A percentile compares a stretch with the other conserved stretches of the same genome.
Evolutionary conservation across 1,139 yeast genomes (phyloP).

Genomic region (Protomyces arabidopsidicola): DNA sequence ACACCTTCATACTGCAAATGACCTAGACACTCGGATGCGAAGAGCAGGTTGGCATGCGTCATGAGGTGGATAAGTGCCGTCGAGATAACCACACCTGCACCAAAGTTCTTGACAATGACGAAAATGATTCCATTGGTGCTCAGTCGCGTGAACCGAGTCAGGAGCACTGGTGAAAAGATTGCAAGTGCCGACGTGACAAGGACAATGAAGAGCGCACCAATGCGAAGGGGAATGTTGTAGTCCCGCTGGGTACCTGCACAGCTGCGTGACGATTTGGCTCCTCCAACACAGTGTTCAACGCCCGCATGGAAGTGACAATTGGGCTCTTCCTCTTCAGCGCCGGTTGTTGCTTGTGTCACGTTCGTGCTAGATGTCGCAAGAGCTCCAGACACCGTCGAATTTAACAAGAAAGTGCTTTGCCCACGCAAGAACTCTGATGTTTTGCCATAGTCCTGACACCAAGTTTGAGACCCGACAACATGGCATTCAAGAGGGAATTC

Average conservation of each 20-base stretch:
- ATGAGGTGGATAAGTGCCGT: slow-evolving; percentile 82
- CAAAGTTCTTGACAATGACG: slow-evolving; percentile 73
- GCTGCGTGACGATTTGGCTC: slow-evolving; percentile 10
- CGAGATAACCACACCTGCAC: slow-evolving; percentile 87
- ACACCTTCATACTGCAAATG: slow-evolving; percentile 31
- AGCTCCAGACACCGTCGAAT: not conserved
- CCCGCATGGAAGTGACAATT: slow-evolving; percentile 45
- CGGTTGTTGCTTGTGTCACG: not conserved
- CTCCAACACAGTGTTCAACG: slow-evolving; percentile 41
- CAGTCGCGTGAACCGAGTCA: slow-evolving; percentile 34
- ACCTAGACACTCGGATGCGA: slow-evolving; percentile 36
- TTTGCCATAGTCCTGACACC: not conserved
- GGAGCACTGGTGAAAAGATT: slow-evolving; percentile 37
- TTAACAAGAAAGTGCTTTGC: not conserved
- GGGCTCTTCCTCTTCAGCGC: not conserved
- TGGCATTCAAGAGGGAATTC: not conserved
- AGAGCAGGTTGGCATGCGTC: slow-evolving; percentile 38
- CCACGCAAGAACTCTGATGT: not conserved
- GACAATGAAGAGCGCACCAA: slow-evolving; percentile 40
- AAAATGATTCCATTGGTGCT: slow-evolving; percentile 46
- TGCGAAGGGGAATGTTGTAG: slow-evolving; percentile 37
- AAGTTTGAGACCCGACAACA: not conserved
- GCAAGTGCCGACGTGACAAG: slow-evolving; percentile 39
- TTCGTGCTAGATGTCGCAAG: not conserved
- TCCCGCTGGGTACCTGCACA: slow-evolving; percentile 25